Evolutionary conservation across 1,284 basidiomycete species (phyloP).

Genomic region (Cryptococcus hybrid): DNA sequence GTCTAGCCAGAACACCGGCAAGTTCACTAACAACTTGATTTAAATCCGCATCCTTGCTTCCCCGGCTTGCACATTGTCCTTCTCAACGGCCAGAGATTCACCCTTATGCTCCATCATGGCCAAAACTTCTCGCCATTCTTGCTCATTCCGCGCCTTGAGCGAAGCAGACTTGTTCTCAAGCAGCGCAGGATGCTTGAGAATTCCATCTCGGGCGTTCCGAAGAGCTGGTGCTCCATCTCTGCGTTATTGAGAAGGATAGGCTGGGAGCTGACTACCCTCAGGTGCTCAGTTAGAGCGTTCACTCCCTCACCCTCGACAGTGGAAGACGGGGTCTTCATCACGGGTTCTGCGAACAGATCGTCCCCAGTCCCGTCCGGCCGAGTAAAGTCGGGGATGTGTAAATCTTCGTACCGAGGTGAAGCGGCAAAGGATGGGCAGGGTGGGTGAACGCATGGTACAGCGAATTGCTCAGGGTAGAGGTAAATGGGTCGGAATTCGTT

Average conservation of each 20-base stretch:
- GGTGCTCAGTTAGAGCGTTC: slow-evolving; percentile 10
- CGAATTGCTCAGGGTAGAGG: slow-evolving; percentile 22
- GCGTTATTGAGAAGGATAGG: neutral
- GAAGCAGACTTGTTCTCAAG: neutral
- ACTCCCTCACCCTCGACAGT: neutral
- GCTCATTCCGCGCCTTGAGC: neutral
- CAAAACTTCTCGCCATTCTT: slow-evolving; percentile 7
- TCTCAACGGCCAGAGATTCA: neutral
- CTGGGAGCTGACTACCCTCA: slow-evolving; percentile 4
- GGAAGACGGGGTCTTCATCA: neutral
- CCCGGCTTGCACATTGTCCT: neutral
- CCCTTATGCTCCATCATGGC: neutral
- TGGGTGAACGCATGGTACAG: slow-evolving; percentile 35
- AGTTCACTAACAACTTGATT: slow-evolving; percentile 10
- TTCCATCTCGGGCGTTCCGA: slow-evolving; percentile 1
- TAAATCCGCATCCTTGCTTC: slow-evolving; percentile 5
- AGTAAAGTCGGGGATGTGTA: slow-evolving; percentile 10
- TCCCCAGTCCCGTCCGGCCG: neutral
- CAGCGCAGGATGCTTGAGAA: neutral
- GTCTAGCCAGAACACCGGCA: slow-evolving; percentile 4
- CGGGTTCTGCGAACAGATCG: slow-evolving; percentile 1
- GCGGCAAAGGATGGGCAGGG: slow-evolving; percentile 32
- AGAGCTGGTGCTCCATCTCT: neutral
- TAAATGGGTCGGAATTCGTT: slow-evolving; percentile 23
- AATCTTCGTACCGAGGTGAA: slow-evolving; percentile 24